Percentiles rank a stretch among this genome's conserved stretches.
These are phyloP conservation scores for Phytophthora palmivora DNA, from an alignment of 352 stramenopile species.

Conservation along the genomic window DNA sequence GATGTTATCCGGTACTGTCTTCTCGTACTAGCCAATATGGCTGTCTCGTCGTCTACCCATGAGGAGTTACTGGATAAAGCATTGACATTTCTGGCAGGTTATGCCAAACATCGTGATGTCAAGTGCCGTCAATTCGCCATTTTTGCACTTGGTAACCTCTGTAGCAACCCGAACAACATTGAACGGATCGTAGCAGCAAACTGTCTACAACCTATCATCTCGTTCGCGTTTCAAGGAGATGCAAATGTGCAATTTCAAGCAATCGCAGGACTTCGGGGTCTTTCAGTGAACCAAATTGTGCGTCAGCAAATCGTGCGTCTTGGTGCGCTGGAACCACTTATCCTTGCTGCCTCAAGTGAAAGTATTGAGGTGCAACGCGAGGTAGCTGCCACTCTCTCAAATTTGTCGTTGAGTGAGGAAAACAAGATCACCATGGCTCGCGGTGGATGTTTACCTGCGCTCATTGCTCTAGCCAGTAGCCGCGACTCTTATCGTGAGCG, in stretches of 20 bases:
- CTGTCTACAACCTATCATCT: constrained; percentile 94
- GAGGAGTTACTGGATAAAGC: constrained; percentile 76
- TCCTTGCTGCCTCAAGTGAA: constrained; percentile 89
- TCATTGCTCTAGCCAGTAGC: constrained; percentile 90
- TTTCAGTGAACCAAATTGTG: constrained; percentile 92
- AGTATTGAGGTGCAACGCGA: constrained; percentile 96
- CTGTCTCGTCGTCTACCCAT: constrained; percentile 88
- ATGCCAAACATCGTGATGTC: constrained; percentile 94
- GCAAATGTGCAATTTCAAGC: constrained; percentile 97
- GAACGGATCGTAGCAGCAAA: constrained; percentile 90
- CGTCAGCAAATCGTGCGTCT: constrained; percentile 92
- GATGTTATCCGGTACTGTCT: constrained; percentile 96
- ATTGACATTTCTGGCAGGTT: constrained; percentile 91
- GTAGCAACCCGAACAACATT: constrained; percentile 92
- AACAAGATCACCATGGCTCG: constrained; percentile 97
- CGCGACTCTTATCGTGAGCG: constrained; percentile 92
- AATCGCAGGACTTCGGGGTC: constrained; percentile 92
- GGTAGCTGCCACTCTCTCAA: constrained; percentile 94
- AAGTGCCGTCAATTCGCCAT: constrained; percentile 97
- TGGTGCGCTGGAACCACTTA: constrained; percentile 95
- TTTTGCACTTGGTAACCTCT: constrained; percentile 96
- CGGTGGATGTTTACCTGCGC: constrained; percentile 92
- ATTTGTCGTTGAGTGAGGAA: constrained; percentile 95
- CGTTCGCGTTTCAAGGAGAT: constrained; percentile 94
- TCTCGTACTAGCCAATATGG: constrained; percentile 94